phyloP scores from a whole-genome alignment of 805 yeast genomes.

The Candida hungchunana region DNA sequence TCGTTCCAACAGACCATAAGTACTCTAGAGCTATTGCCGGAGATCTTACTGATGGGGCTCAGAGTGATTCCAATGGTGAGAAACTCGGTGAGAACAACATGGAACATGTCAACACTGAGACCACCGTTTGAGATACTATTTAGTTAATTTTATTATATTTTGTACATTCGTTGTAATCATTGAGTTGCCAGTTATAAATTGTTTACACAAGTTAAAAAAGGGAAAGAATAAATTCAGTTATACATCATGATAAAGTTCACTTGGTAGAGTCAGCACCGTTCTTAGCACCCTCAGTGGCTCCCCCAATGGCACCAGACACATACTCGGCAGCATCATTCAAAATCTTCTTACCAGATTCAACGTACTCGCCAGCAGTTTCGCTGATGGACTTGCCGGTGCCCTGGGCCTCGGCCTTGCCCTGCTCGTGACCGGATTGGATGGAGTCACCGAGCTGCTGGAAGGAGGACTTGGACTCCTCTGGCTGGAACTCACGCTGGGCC shows the following conservation, averaged over 20 bases:
- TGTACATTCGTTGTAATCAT: no score
- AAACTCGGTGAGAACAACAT: conserved; percentile 1
- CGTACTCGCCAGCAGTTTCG: conserved; percentile 55
- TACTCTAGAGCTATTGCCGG: conserved; percentile 22
- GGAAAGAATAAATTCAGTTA: background rate
- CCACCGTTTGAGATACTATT: conserved; percentile 2
- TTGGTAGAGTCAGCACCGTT: conserved; percentile 17
- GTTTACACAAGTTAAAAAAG: background rate
- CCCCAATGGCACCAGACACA: conserved; percentile 47
- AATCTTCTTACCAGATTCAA: conserved; percentile 51
- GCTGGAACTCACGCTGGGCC: conserved; percentile 53
- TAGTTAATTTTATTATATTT: no score
- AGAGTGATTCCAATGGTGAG: conserved; percentile 2
- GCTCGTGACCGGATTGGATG: conserved; percentile 50
- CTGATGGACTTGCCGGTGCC: conserved; percentile 37
- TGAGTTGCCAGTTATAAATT: background rate
- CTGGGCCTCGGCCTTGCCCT: conserved; percentile 31
- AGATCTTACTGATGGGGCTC: conserved; percentile 3
- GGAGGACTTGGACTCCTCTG: conserved; percentile 64
- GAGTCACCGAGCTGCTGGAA: conserved; percentile 67
- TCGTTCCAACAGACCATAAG: conserved; percentile 32
- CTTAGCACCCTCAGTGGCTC: conserved; percentile 52
- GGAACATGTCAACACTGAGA: conserved; percentile 7
- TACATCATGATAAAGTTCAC: conserved; percentile 5
- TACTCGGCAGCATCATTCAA: conserved; percentile 40